Conservation (phyloP, 257 asterid genomes). For the Parsonsia alboflavescens region DNA sequence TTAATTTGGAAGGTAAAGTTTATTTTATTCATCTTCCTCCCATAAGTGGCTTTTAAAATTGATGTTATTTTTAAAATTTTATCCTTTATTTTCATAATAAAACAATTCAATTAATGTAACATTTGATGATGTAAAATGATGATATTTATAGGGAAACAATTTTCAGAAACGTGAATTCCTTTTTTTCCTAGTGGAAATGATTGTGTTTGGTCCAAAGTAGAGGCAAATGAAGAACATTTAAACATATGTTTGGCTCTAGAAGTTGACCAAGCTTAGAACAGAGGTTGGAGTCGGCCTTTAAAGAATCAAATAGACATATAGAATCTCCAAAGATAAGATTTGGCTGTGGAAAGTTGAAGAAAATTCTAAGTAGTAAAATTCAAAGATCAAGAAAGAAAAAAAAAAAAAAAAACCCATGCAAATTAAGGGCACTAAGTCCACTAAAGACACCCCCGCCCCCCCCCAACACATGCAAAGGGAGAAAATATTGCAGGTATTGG, state of each 20-base stretch:
- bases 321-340: neutral
- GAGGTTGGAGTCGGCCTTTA: neutral
- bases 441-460: neutral
- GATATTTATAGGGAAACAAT: too few species aligned
- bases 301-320: neutral
- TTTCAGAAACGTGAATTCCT: too few species aligned
- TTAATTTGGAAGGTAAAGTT: slow-evolving; percentile 79
- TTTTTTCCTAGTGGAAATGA: neutral
- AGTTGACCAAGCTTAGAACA: neutral
- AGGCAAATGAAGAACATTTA: neutral
- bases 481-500: neutral
- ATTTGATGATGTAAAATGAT: too few species aligned
- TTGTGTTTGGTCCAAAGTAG: neutral
- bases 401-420: too few species aligned
- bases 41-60: too few species aligned
- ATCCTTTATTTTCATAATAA: too few species aligned
- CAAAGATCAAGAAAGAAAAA: neutral
- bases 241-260: neutral
- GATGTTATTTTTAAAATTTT: too few species aligned
- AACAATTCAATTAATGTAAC: too few species aligned
- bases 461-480: neutral
- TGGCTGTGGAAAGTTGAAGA: slow-evolving; percentile 12
- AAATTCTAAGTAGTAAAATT: neutral
- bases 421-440: neutral
- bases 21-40: too few species aligned